Base-by-base conservation (phyloP, 495 filamentous ascomycete genomes). In the Xylaria sp. region DNA sequence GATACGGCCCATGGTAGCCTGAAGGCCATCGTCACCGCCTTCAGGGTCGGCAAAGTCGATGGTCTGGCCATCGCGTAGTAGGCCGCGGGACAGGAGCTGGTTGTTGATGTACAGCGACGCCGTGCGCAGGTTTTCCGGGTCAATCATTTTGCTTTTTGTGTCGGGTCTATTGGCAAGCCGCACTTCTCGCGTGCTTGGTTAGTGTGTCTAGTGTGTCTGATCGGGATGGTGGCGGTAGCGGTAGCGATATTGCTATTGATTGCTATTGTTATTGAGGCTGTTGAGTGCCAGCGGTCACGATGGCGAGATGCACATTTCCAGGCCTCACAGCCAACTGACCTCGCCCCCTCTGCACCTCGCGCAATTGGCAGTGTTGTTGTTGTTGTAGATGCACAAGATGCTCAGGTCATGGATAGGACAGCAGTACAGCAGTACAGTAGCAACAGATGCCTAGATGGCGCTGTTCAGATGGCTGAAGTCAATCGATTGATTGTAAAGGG, bases 91-190 rank as follows among this genome's bases (percentile, higher is more conserved):
- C 43, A 97, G 88, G 40, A 99, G 85, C 69, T 97, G 90, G 79
- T 98, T 97, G 84, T 99, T 99, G 82, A 99, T 92, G 82, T 98
- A 98, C 58, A 90, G 89, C 67, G 95, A 97, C 33, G 96, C 96
- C 68, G 93, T 93, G 74, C 91, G 88, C 57, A 98, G 84, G 81
- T 92, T 95, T 68, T 91, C 88, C 67, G 88, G 80, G 77, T 97
- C 94, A 90, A 96, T 96, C 81, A 83, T 84, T 41, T 41, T 44
- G 31, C 5, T 15, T 14, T 31, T 21, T 24, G 26, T 55, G 14
- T 31, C 19, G 52, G 26, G 26, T 55, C 24, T 55, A 3, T 7
- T 15, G 1, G 24, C 5, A 14, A 55, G 52, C 31, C 52, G 24
- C 52, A 31, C 7, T 55, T 31, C 14, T 31, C 52, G 29, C 15